Evolutionary conservation across 2,329 filamentous ascomycete genomes (phyloP).

Genomic region (Zasmidium citrigriseum): DNA sequence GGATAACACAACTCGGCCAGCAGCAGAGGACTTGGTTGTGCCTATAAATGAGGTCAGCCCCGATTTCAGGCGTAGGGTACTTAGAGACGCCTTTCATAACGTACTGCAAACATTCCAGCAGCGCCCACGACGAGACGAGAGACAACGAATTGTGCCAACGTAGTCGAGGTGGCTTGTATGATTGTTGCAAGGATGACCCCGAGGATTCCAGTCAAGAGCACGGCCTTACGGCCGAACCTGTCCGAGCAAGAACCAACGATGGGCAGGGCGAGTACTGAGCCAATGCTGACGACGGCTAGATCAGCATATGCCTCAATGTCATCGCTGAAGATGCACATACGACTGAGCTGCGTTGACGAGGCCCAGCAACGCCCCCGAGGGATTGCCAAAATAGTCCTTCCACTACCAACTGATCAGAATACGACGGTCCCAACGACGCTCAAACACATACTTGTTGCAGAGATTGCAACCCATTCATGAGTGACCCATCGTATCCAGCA

Average conservation of each 20-base stretch:
- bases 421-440: neutral
- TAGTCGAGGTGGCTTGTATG: slow-evolving; percentile 34
- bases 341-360: slow-evolving; percentile 42
- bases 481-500: slow-evolving; percentile 48
- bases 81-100: too few relatives aligned
- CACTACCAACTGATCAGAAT: slow-evolving; percentile 33
- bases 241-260: slow-evolving; percentile 43
- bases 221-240: slow-evolving; percentile 42
- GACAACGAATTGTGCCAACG: slow-evolving; percentile 23
- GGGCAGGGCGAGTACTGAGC: slow-evolving; percentile 42
- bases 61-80: too few relatives aligned
- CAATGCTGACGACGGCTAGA: slow-evolving; percentile 25
- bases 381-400: slow-evolving; percentile 44
- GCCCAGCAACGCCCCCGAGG: slow-evolving; percentile 39
- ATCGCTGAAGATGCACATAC: neutral
- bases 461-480: slow-evolving; percentile 49
- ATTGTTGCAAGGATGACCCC: slow-evolving; percentile 35
- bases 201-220: slow-evolving; percentile 37
- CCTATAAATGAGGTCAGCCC: too few relatives aligned
- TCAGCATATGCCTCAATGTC: neutral
- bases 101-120: slow-evolving; percentile 26
- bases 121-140: slow-evolving; percentile 21
- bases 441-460: slow-evolving; percentile 4
- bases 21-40: slow-evolving; percentile 23
- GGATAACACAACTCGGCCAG: slow-evolving; percentile 24